Conservation (phyloP, 164 flowering plant species). For the Brasenia schreberi region DNA sequence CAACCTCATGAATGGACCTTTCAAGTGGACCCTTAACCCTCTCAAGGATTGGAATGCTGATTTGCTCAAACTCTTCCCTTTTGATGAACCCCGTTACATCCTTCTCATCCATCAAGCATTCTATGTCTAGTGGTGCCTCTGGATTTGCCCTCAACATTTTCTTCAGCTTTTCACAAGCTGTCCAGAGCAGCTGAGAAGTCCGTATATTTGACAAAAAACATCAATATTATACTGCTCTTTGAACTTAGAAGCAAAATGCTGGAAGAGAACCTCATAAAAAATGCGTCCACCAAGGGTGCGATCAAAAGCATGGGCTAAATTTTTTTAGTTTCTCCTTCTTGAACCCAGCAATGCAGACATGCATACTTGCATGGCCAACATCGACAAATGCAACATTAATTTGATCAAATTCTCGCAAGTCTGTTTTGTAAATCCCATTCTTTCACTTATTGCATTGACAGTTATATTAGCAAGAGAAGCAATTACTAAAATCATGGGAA, state of each 20-base stretch:
- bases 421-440: too few species aligned
- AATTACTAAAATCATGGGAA: too few species aligned
- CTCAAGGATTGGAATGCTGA: conserved; percentile 66
- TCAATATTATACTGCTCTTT: too few species aligned
- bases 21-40: conserved; percentile 73
- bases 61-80: conserved; percentile 78
- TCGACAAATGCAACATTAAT: conserved; percentile 83
- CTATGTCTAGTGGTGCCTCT: conserved; percentile 73
- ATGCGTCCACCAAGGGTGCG: conserved; percentile 71
- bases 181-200: conserved; percentile 61
- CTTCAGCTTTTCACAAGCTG: too few species aligned
- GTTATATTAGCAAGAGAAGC: too few species aligned
- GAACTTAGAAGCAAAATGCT: conserved; percentile 65
- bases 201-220: conserved; percentile 68
- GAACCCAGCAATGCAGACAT: conserved; percentile 80
- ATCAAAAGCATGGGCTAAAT: conserved; percentile 68
- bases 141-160: conserved; percentile 89
- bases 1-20: conserved; percentile 70
- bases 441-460: too few species aligned
- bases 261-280: conserved; percentile 75
- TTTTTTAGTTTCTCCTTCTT: conserved; percentile 75
- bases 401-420: too few species aligned
- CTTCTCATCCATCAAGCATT: conserved; percentile 91
- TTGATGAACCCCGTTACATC: conserved; percentile 77
- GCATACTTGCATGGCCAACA: conserved; percentile 81